Conservation (phyloP, 345 rosid species). For the Cochlearia excelsa region DNA sequence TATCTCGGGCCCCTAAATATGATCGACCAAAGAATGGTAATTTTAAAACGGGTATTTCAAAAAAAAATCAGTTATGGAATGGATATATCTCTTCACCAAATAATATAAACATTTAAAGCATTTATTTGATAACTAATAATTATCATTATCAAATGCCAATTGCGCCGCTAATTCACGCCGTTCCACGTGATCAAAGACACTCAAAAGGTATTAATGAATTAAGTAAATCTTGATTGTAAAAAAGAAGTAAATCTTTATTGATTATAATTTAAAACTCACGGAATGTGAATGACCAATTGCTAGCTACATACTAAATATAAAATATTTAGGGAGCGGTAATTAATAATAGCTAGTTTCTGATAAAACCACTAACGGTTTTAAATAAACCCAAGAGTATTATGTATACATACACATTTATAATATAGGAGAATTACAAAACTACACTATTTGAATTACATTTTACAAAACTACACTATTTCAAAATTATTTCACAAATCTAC, state of each 20-base stretch:
- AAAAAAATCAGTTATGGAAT: too few relatives aligned
- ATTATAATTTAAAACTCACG: not conserved
- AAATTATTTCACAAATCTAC: too few relatives aligned
- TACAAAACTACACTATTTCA: too few relatives aligned
- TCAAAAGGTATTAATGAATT: not conserved
- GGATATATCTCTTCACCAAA: too few relatives aligned
- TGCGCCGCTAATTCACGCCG: conserved; percentile 46
- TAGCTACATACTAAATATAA: conserved; percentile 1
- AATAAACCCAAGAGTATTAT: not conserved
- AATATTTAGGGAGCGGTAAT: not conserved
- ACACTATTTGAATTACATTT: too few relatives aligned
- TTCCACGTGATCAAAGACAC: conserved; percentile 50
- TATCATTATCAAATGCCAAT: conserved; percentile 39
- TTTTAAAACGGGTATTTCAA: too few relatives aligned
- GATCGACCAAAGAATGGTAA: not conserved
- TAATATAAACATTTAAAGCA: not conserved
- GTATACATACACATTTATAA: too few relatives aligned
- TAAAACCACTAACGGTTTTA: conserved; percentile 32
- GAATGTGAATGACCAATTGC: conserved; percentile 5
- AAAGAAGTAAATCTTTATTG: not conserved
- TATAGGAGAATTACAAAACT: not conserved
- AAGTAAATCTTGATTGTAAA: not conserved
- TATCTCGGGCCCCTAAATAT: conserved; percentile 39
- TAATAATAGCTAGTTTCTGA: conserved; percentile 21
- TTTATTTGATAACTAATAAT: conserved; percentile 14